These are phyloP conservation scores for Euphorbia schlechtendalii DNA, from an alignment of 441 rosid species.

Conservation along the genomic window DNA sequence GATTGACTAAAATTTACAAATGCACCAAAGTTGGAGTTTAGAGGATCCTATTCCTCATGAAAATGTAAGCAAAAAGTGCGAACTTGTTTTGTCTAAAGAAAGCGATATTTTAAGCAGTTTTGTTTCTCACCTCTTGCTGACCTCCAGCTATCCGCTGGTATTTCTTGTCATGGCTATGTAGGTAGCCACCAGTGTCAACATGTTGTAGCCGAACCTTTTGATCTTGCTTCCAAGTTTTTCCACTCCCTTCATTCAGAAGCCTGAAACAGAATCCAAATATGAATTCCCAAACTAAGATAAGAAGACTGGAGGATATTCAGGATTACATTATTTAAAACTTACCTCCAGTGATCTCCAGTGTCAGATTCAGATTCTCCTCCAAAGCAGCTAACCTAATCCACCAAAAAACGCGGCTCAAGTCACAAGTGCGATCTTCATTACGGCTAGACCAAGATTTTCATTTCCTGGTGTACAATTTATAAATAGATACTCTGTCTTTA, in stretches of 20 bases:
- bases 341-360: slow-evolving; percentile 98
- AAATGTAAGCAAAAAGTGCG: no score
- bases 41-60: no score
- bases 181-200: slow-evolving; percentile 83
- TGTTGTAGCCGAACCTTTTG: slow-evolving; percentile 89
- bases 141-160: slow-evolving; percentile 94
- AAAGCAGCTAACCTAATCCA: slow-evolving; percentile 82
- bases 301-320: not conserved
- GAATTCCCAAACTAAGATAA: slow-evolving; percentile 6
- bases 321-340: slow-evolving; percentile 13
- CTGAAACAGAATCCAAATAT: slow-evolving; percentile 28
- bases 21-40: no score
- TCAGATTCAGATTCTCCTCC: slow-evolving; percentile 89
- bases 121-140: slow-evolving; percentile 99
- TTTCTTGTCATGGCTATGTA: slow-evolving; percentile 96
- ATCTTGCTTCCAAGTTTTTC: slow-evolving; percentile 91
- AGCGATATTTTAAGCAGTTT: no score
- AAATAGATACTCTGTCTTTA: no score
- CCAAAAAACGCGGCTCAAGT: slow-evolving; percentile 1
- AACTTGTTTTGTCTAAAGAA: no score
- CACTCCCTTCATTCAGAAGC: slow-evolving; percentile 82
- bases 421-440: not conserved
- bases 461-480: no score
- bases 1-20: no score
- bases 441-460: not conserved